A percentile compares a stretch with the other conserved stretches of the same genome.
Evolutionary conservation across 202 grass and related monocot species (phyloP).

Genomic region (Brachypodium distachyon): DNA sequence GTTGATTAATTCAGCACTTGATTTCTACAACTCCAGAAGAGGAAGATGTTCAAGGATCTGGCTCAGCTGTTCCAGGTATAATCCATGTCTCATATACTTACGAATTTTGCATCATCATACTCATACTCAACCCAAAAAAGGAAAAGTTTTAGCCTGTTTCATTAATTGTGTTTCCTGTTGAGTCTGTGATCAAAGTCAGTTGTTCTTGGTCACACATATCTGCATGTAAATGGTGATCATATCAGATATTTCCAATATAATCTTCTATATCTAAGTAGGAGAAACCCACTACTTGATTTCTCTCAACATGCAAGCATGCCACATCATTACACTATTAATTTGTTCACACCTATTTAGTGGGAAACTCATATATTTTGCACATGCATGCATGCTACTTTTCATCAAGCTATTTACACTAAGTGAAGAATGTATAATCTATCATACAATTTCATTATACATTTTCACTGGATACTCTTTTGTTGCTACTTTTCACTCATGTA

Average conservation of each 20-base stretch:
- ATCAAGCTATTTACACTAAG: too few species aligned
- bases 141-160: neutral
- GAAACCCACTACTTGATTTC: too few species aligned
- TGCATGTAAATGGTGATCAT: neutral
- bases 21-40: conserved; percentile 35
- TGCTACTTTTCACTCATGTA: too few species aligned
- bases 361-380: too few species aligned
- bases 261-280: too few species aligned
- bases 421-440: too few species aligned
- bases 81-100: neutral
- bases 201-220: neutral
- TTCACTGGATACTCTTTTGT: too few species aligned
- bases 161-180: neutral
- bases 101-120: neutral
- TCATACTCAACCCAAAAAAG: neutral
- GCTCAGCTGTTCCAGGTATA: conserved; percentile 49
- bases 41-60: conserved; percentile 48
- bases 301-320: too few species aligned
- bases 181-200: neutral
- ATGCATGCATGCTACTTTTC: too few species aligned
- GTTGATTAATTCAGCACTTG: conserved; percentile 1
- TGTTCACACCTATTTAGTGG: too few species aligned
- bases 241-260: neutral
- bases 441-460: too few species aligned
- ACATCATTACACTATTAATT: too few species aligned